Evolutionary conservation across 169 alveolate genomes (phyloP).

Genomic region (Plasmodium knowlesi): DNA sequence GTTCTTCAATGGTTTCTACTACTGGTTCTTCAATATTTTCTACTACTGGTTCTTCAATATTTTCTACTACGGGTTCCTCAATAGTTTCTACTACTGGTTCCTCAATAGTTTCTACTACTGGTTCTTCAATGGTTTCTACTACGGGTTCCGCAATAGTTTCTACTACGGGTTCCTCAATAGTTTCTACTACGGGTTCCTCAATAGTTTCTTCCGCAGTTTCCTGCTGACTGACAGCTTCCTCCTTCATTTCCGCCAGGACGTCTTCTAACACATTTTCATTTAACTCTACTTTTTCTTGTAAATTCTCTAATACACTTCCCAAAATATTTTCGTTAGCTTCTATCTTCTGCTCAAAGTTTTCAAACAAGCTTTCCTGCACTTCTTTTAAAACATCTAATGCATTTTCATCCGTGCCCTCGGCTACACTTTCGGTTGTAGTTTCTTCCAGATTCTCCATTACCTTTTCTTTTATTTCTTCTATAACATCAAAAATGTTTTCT

Average conservation of each 20-base stretch:
- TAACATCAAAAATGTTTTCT: conserved; percentile 1
- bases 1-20: background rate
- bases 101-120: background rate
- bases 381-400: background rate
- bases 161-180: background rate
- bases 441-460: conserved; percentile 16
- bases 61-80: background rate
- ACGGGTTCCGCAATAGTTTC: background rate
- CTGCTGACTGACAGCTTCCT: background rate
- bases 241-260: background rate
- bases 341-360: background rate
- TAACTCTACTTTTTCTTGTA: background rate
- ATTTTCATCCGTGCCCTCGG: background rate
- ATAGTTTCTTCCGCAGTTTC: background rate
- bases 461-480: background rate
- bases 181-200: background rate
- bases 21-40: background rate
- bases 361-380: conserved; percentile 8
- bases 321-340: conserved; percentile 9
- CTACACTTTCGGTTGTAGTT: background rate
- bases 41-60: background rate
- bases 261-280: background rate
- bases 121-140: background rate
- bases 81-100: background rate
- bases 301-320: background rate